phyloP scores from a whole-genome alignment of 805 yeast species.

The Candida stauntonica region DNA sequence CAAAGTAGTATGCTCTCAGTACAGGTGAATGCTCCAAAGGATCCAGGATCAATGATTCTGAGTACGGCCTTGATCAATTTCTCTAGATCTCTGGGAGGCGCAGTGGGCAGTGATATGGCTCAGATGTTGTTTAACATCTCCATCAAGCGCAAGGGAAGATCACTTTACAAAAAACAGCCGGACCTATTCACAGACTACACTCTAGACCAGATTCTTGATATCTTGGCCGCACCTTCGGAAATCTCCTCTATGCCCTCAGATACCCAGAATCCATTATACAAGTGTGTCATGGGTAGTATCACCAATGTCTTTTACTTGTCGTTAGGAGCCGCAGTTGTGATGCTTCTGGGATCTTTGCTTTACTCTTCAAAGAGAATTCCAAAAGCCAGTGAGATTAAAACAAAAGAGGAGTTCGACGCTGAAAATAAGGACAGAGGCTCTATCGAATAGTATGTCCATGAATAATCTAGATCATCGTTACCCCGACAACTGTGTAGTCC shows the following conservation, averaged over 20 bases:
- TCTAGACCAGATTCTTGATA: not conserved
- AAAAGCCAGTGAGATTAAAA: conserved; percentile 13
- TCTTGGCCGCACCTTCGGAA: conserved; percentile 1
- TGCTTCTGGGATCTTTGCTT: conserved; percentile 32
- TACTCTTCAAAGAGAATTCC: conserved; percentile 42
- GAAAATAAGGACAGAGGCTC: no score
- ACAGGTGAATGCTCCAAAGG: conserved; percentile 47
- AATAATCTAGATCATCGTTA: no score
- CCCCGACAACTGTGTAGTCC: no score
- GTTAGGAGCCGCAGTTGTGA: conserved; percentile 33
- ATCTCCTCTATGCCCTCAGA: not conserved
- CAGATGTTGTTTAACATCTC: conserved; percentile 35
- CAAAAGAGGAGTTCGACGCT: conserved; percentile 10
- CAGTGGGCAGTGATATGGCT: conserved; percentile 39
- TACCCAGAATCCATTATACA: conserved; percentile 11
- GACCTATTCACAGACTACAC: conserved; percentile 1
- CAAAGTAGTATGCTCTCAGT: conserved; percentile 33
- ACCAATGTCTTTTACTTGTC: conserved; percentile 38
- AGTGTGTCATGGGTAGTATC: conserved; percentile 33
- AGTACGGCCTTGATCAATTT: conserved; percentile 43
- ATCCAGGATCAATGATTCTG: conserved; percentile 44
- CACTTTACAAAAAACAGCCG: not conserved
- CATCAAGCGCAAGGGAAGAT: conserved; percentile 11
- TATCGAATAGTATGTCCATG: no score
- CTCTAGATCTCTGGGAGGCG: conserved; percentile 42